These are phyloP conservation scores for Niebla homalea DNA, from an alignment of 495 filamentous ascomycete genomes.

Conservation along the genomic window DNA sequence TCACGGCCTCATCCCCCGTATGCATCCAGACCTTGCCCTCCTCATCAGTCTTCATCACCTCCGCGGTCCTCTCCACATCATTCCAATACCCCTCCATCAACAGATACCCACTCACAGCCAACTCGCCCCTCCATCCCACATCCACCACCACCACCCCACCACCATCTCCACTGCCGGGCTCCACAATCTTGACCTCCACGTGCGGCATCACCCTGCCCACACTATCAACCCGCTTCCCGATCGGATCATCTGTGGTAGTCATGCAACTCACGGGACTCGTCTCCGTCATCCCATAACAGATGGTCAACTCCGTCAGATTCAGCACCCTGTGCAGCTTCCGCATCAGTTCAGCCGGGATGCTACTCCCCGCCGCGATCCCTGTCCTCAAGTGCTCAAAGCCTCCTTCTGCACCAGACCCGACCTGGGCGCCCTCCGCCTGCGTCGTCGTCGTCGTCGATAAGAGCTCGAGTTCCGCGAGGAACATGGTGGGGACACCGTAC, in stretches of 20 bases:
- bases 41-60: slow-evolving; percentile 53
- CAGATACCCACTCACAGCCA: slow-evolving; percentile 73
- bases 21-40: slow-evolving; percentile 58
- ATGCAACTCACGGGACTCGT: slow-evolving; percentile 84
- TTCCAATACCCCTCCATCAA: slow-evolving; percentile 88
- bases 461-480: slow-evolving; percentile 71
- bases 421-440: no score
- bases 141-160: slow-evolving; percentile 34
- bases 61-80: slow-evolving; percentile 51
- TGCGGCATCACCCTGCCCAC: slow-evolving; percentile 76
- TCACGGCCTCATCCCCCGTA: slow-evolving; percentile 85
- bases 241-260: slow-evolving; percentile 73
- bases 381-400: slow-evolving; percentile 65
- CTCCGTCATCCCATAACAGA: slow-evolving; percentile 99
- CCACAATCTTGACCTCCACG: slow-evolving; percentile 72
- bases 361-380: slow-evolving; percentile 83
- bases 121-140: slow-evolving; percentile 57
- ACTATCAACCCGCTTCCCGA: slow-evolving; percentile 61
- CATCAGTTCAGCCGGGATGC: slow-evolving; percentile 77
- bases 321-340: slow-evolving; percentile 58
- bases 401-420: no score
- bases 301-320: slow-evolving; percentile 74
- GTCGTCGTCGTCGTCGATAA: no score
- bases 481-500: slow-evolving; percentile 95
- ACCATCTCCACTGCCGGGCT: slow-evolving; percentile 35